Evolutionary conservation across 2,329 filamentous ascomycete genomes (phyloP).

Genomic region (Podosphaera xanthii): DNA sequence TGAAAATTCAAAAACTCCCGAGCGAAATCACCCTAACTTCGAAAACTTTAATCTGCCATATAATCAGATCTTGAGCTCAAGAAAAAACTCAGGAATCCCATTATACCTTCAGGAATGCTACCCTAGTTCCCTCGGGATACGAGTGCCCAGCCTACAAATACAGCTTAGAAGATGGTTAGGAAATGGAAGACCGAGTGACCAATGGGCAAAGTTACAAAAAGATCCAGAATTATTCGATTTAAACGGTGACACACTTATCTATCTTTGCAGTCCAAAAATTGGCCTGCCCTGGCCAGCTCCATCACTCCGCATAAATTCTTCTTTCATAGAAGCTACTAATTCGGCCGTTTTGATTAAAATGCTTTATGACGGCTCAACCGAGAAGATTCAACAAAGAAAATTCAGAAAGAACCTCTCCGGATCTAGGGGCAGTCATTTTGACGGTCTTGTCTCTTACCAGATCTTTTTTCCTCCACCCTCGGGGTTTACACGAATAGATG

Average conservation of each 20-base stretch:
- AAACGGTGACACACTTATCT: slow-evolving; percentile 36
- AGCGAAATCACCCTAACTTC: slow-evolving; percentile 3
- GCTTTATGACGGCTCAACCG: slow-evolving; percentile 28
- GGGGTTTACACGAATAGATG: slow-evolving; percentile 24
- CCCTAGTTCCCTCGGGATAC: slow-evolving; percentile 18
- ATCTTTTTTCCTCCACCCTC: slow-evolving; percentile 38
- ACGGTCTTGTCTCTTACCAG: slow-evolving; percentile 35
- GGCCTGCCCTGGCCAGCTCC: slow-evolving; percentile 17
- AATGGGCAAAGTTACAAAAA: slow-evolving; percentile 34
- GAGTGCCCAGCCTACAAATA: slow-evolving; percentile 13
- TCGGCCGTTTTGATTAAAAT: slow-evolving; percentile 29
- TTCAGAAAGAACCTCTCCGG: neutral
- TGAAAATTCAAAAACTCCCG: slow-evolving; percentile 6
- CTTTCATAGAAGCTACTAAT: slow-evolving; percentile 33
- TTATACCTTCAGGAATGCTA: slow-evolving; percentile 23
- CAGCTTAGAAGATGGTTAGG: slow-evolving; percentile 30
- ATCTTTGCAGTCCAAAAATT: slow-evolving; percentile 18
- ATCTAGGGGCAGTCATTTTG: slow-evolving; percentile 15
- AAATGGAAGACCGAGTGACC: slow-evolving; percentile 23
- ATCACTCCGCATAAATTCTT: slow-evolving; percentile 33
- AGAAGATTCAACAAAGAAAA: slow-evolving; percentile 16
- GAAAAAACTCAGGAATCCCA: slow-evolving; percentile 1
- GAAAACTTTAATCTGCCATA: slow-evolving; percentile 6
- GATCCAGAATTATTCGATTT: slow-evolving; percentile 38
- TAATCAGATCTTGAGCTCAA: neutral